phyloP scores from a whole-genome alignment of 140 eudicot genomes.

The Stevia rebaudiana region DNA sequence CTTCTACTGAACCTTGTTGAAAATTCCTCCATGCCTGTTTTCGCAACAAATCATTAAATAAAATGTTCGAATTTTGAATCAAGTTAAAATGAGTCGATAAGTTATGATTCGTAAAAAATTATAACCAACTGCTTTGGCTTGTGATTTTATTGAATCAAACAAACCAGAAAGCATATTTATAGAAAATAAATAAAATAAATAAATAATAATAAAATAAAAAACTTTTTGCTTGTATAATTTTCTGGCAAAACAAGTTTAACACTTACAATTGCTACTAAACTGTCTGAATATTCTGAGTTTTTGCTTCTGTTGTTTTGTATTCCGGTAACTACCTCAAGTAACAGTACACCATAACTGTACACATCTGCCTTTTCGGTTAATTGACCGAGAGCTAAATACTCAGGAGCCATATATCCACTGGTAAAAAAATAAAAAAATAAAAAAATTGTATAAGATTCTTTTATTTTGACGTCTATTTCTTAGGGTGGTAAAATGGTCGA shows the following conservation, averaged over 20 bases:
- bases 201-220: neutral
- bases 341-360: constrained; percentile 81
- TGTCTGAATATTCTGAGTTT: constrained; percentile 57
- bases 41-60: neutral
- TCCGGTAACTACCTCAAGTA: constrained; percentile 77
- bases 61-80: neutral
- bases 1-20: constrained; percentile 56
- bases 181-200: neutral
- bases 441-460: constrained; percentile 1
- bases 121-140: too few species aligned
- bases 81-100: neutral
- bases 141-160: neutral
- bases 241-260: neutral
- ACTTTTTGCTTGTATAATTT: too few species aligned
- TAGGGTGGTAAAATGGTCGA: neutral
- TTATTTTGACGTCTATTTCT: neutral
- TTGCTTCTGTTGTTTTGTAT: constrained; percentile 56
- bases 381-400: constrained; percentile 82
- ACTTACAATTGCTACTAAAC: constrained; percentile 66
- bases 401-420: constrained; percentile 98
- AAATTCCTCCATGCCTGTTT: constrained; percentile 79
- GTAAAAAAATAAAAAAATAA: neutral
- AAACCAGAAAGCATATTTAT: neutral
- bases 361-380: constrained; percentile 89
- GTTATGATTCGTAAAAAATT: too few species aligned